A percentile compares a stretch with the other conserved stretches of the same genome.
Evolutionary conservation across 768 basidiomycete genomes (phyloP).

Genomic region (Inosperma sp.): DNA sequence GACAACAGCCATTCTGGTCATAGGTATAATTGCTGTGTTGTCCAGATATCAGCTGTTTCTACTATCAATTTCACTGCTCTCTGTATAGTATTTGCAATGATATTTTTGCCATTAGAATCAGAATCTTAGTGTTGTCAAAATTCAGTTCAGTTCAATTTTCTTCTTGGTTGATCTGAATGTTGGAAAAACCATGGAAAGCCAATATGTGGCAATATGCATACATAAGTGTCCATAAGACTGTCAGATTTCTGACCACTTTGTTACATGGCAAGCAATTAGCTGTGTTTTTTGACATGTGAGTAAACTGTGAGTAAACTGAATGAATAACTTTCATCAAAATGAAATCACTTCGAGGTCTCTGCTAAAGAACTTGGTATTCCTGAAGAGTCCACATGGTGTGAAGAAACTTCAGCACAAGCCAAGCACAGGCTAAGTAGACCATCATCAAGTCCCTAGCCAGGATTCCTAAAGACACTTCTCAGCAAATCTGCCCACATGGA

Average conservation of each 20-base stretch:
- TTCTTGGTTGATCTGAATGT: no score
- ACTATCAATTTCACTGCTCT: no score
- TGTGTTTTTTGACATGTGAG: background rate
- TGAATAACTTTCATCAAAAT: background rate
- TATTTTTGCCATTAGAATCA: no score
- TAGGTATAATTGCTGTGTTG: no score
- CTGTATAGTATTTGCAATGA: no score
- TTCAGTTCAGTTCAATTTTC: no score
- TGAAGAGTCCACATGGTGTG: background rate
- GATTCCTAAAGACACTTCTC: background rate
- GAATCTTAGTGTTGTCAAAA: no score
- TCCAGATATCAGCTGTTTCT: no score
- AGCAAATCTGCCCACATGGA: background rate
- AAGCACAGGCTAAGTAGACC: background rate
- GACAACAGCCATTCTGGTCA: constrained; percentile 63
- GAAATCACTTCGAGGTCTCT: background rate
- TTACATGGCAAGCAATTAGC: background rate
- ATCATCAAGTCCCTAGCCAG: background rate
- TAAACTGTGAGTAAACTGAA: background rate
- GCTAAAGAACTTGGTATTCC: background rate
- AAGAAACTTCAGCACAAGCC: background rate
- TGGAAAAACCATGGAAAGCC: no score
- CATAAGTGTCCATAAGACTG: no score
- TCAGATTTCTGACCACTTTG: no score
- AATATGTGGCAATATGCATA: no score